Base-by-base conservation (phyloP, 208 protist species). In the Acanthamoeba culbertsoni region DNA sequence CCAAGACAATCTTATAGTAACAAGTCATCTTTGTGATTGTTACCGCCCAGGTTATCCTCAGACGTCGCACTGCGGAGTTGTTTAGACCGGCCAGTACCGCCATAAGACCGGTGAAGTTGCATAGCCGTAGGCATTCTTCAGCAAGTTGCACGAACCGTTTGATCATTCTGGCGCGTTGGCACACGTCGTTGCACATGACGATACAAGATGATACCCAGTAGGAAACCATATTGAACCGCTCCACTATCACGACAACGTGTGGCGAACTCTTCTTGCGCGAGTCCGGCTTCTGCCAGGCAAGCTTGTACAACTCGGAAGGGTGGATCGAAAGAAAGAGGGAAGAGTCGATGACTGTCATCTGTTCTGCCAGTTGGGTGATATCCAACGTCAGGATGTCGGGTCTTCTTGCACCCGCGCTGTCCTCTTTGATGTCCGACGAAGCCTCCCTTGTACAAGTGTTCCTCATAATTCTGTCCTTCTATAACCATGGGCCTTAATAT, bases 71-170 rank as follows among this genome's bases (percentile, higher is more conserved):
- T 1, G 86, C 37, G 16, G 62, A 46, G 63, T 92, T 92, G 59
- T 92, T 92, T 12, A 92, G 86, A 2, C 86, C 86, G 5, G 57
- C 86, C 1, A 92, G 42, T n/a, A 92, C 42, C 26, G 86, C 86
- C 86, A 92, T 92, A 23, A 92, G 53, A 7, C 57, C 40, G 62
- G n/a, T 92, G 46, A 63, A 92, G 63, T 92, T 92, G 23, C 86
- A n/a, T 0, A 92, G 43, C 26, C 23, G 28, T 31, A n/a, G 14
- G 86, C 86, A 92, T 26, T 8, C 48, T n/a, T 90, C 51, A 20
- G 53, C 82, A 28, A 90, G 82, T n/a, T 65, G n/a, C n/a, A 90
- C n/a, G 37, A 71, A 90, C 28, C 23, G 8, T 31, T 63, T 57
- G 18, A 90, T 35, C 82, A 63, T 71, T 12, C 48, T 48, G 1